A percentile compares a stretch with the other conserved stretches of the same genome.
Conservation (phyloP, 140 eudicot genomes). For the Senecio squalidus region DNA sequence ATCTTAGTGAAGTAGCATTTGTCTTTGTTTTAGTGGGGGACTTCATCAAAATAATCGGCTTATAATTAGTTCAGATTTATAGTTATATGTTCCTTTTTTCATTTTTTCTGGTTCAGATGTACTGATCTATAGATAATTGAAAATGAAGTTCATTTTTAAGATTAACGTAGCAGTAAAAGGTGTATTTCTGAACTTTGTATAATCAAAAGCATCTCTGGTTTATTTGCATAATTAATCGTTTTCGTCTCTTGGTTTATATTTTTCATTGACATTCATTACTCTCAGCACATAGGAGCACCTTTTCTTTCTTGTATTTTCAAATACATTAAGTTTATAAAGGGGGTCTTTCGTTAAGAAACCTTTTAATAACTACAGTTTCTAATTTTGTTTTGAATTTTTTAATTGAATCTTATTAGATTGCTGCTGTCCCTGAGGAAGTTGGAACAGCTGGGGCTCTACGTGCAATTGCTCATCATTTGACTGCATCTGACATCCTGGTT, state of each 20-base stretch:
- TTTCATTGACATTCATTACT: neutral
- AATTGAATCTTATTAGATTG: no score
- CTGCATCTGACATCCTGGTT: slow-evolving; percentile 89
- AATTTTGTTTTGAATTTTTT: no score
- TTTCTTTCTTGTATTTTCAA: no score
- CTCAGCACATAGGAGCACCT: no score
- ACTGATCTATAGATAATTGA: neutral
- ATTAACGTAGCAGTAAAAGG: no score
- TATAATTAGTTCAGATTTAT: no score
- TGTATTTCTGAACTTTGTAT: neutral
- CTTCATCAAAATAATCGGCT: no score
- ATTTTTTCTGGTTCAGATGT: neutral
- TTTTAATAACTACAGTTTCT: no score
- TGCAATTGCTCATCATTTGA: slow-evolving; percentile 75
- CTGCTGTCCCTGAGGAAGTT: slow-evolving; percentile 84
- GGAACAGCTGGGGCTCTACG: slow-evolving; percentile 95
- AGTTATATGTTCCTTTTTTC: neutral
- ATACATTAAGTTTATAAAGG: no score
- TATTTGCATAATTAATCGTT: neutral
- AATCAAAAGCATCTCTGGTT: neutral
- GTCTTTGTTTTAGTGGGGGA: neutral
- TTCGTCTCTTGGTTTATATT: neutral
- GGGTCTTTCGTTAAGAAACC: no score
- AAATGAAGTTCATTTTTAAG: neutral
- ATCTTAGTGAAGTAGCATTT: neutral